Base-by-base conservation (phyloP, 345 rosid species). In the Citrus inodora region DNA sequence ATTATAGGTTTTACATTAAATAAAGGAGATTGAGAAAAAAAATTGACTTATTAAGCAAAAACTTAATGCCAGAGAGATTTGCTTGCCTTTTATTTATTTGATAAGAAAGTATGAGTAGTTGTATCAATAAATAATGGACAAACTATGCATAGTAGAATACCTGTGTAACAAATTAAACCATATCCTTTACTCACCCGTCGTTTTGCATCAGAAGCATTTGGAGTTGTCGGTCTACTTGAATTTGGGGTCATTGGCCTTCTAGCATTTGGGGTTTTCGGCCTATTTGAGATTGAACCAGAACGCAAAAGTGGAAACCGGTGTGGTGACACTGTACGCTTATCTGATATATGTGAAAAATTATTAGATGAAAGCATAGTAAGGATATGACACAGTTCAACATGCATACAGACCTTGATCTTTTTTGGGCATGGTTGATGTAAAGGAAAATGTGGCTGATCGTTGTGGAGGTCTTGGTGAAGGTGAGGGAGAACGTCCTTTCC, bases 271-370 rank as follows among this genome's bases (percentile, higher is more conserved):
- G 95, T 90, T 21, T 88, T 87, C 56, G 95, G 87, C 76, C 98
- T 81, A 79, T 87, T 92, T 30, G 91, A 82, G 64, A 89, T 70
- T 5, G 97, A 92, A 35, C 95, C 97, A 21, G 98, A 93, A 72
- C 94, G 93, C 79, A 92, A 75, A 58, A 91, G 88, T 0, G 98
- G 98, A 84, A 95, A 93, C 19, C 93, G 93, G 83, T 87, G 87
- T 0, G 98, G 98, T 40, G 98, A 95, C 65, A 89, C 86, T 37
- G 97, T 61, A 78, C 92, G 86, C 67, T 93, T 92, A 67, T 89
- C 98, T 95, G 90, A 53, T 83, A 76, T 13, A 46, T 25, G n/a
- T 1, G 17, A 7, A 53, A 51, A 58, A 67, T 38, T 51, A 74
- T 77, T 61, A 78, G 72, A 73, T 46, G 9, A 30, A 17, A n/a